Conservation (phyloP, 2,329 filamentous ascomycete species). For the Clarireedia paspali region DNA sequence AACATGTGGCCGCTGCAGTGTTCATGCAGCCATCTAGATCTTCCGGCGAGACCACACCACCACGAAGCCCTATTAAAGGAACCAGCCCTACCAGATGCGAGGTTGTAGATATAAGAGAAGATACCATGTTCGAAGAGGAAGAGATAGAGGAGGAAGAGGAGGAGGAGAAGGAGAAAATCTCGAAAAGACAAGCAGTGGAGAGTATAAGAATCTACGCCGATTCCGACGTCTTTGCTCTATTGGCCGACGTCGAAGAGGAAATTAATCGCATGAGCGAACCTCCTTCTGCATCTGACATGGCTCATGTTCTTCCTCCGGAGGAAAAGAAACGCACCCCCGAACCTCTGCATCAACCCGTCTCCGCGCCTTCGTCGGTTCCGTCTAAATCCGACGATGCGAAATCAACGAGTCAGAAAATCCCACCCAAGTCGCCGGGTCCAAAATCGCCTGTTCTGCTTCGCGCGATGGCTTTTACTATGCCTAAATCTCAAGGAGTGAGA, state of each 20-base stretch:
- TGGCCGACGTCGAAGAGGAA: constrained; percentile 59
- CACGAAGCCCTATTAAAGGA: constrained; percentile 37
- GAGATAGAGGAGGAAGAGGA: neutral
- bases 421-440: neutral
- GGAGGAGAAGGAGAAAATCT: constrained; percentile 6
- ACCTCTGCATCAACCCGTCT: neutral
- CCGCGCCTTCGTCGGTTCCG: neutral
- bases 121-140: neutral
- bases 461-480: constrained; percentile 4
- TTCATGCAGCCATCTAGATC: constrained; percentile 33
- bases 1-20: constrained; percentile 69
- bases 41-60: constrained; percentile 19
- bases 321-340: neutral
- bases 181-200: constrained; percentile 41
- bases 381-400: neutral
- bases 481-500: constrained; percentile 2
- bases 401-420: neutral
- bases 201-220: constrained; percentile 64
- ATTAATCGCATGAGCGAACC: constrained; percentile 37
- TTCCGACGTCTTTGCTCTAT: constrained; percentile 56
- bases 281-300: neutral
- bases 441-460: constrained; percentile 3
- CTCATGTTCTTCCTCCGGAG: neutral
- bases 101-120: neutral
- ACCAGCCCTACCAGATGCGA: neutral